phyloP scores from a whole-genome alignment of 2,329 filamentous ascomycete species.

The Sporothrix schenckii region DNA sequence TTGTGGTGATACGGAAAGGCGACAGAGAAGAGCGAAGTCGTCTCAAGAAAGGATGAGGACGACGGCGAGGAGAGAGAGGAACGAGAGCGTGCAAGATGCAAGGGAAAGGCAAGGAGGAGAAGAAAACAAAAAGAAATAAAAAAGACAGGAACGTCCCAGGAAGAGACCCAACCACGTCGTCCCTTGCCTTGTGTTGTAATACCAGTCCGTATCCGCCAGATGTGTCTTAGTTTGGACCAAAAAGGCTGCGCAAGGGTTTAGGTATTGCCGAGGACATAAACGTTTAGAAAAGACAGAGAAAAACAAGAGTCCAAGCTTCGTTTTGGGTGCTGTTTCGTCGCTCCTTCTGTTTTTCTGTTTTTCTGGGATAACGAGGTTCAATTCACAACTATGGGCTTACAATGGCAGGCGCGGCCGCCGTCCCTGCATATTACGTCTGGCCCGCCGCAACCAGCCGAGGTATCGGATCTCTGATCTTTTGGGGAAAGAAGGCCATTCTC shows the following conservation, averaged over 20 bases:
- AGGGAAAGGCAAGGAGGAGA: neutral
- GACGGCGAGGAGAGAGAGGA: neutral
- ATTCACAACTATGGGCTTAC: neutral
- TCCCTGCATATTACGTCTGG: neutral
- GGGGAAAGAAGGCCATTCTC: neutral
- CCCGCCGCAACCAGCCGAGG: conserved; percentile 28
- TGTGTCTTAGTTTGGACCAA: conserved; percentile 6
- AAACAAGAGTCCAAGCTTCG: neutral
- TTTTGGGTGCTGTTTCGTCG: neutral
- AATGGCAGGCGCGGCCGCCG: neutral
- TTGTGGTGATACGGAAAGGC: conserved; percentile 40
- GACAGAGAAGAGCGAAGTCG: neutral
- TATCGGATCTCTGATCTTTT: neutral
- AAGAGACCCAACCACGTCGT: neutral
- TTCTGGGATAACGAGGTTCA: conserved; percentile 7
- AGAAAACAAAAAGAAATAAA: neutral
- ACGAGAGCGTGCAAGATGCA: neutral
- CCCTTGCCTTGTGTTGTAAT: neutral
- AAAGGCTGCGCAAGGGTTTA: neutral
- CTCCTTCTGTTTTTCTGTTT: neutral
- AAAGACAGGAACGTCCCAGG: neutral
- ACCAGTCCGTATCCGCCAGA: neutral
- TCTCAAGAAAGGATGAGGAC: neutral
- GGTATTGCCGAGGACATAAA: conserved; percentile 27
- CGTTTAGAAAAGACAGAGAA: neutral